Conservation (phyloP, 345 rosid genomes). For the Syzygium aromaticum region DNA sequence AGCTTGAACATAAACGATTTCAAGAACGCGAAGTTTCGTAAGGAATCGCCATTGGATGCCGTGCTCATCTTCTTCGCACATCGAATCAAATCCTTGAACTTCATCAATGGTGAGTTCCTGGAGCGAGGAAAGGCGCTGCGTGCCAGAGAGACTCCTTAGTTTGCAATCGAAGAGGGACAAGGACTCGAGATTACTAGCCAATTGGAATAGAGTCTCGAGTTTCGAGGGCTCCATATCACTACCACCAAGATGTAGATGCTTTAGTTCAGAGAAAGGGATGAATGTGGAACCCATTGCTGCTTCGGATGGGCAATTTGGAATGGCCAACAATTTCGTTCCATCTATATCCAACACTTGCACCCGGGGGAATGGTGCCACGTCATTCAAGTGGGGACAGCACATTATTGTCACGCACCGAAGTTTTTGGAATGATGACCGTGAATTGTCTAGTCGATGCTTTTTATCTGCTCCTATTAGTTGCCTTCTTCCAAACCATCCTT, state of each 20-base stretch:
- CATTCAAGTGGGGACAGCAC: rapidly evolving
- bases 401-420: rapidly evolving
- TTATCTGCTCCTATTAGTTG: background rate
- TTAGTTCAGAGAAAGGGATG: background rate
- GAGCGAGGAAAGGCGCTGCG: background rate
- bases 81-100: background rate
- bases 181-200: background rate
- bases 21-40: background rate
- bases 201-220: background rate
- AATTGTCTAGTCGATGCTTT: rapidly evolving
- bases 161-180: rapidly evolving
- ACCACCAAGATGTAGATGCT: rapidly evolving
- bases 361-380: background rate
- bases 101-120: rapidly evolving
- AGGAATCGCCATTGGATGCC: background rate
- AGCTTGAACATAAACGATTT: rapidly evolving
- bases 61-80: background rate
- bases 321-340: background rate
- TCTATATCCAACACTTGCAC: rapidly evolving
- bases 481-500: background rate
- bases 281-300: background rate
- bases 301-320: background rate
- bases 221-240: rapidly evolving
- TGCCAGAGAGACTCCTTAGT: background rate
- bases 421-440: background rate